Evolutionary conservation across 805 yeast genomes (phyloP).

Genomic region (Brettanomyces custersianus): DNA sequence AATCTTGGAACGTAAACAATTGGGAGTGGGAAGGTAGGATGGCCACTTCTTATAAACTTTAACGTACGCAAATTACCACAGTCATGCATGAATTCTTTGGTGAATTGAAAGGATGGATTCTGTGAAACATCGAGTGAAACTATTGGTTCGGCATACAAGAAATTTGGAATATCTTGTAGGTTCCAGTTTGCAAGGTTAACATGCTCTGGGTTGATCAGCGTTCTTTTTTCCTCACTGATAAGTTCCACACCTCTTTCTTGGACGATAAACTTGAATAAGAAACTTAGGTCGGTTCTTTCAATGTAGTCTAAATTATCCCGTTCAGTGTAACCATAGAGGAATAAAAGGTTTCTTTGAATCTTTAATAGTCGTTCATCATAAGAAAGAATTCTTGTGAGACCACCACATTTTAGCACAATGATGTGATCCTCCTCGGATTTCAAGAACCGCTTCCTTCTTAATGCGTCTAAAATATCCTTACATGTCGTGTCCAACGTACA

Average conservation of each 20-base stretch:
- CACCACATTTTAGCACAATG: constrained; percentile 67
- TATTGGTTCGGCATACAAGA: constrained; percentile 74
- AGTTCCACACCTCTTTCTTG: constrained; percentile 53
- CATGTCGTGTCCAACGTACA: constrained; percentile 75
- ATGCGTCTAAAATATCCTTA: constrained; percentile 57
- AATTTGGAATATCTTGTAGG: constrained; percentile 76
- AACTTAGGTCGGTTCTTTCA: constrained; percentile 79
- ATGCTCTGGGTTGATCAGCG: constrained; percentile 54
- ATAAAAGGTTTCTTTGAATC: constrained; percentile 63
- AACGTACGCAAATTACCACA: constrained; percentile 63
- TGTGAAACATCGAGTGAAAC: constrained; percentile 74
- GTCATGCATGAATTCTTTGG: constrained; percentile 75
- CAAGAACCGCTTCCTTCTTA: constrained; percentile 71
- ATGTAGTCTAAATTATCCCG: constrained; percentile 69
- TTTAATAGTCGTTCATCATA: constrained; percentile 68
- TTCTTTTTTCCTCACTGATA: constrained; percentile 23
- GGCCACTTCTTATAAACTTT: constrained; percentile 63
- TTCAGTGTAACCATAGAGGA: constrained; percentile 70
- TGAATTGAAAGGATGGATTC: constrained; percentile 78
- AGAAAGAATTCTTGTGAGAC: constrained; percentile 62
- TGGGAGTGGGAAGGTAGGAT: constrained; percentile 65
- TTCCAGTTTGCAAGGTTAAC: constrained; percentile 68
- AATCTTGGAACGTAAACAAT: constrained; percentile 62
- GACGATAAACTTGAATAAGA: constrained; percentile 71
- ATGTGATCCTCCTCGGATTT: constrained; percentile 66